A percentile compares a stretch with the other conserved stretches of the same genome.
These are phyloP conservation scores for Annona cherimola DNA, from an alignment of 164 flowering plant genomes.

Conservation along the genomic window DNA sequence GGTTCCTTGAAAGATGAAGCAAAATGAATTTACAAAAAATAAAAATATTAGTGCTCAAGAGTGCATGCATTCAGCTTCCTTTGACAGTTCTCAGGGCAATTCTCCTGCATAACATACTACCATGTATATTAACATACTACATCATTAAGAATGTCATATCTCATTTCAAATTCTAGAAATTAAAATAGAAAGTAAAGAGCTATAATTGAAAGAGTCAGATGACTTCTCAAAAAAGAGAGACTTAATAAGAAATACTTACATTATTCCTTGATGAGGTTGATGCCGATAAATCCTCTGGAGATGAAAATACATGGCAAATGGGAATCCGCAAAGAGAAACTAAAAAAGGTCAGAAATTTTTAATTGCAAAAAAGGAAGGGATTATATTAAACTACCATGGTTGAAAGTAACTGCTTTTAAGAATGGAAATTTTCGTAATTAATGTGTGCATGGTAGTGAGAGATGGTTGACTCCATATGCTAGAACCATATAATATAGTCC, in stretches of 20 bases:
- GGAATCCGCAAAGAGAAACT: not conserved
- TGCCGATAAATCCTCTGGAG: slow-evolving; percentile 51
- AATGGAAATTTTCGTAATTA: not conserved
- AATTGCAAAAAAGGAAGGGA: no score
- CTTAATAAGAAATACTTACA: slow-evolving; percentile 33
- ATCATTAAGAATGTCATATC: no score
- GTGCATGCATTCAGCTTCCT: no score
- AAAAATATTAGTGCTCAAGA: no score
- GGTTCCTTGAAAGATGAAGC: no score
- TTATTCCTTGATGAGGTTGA: slow-evolving; percentile 37
- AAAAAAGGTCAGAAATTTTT: not conserved
- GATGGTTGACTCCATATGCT: no score
- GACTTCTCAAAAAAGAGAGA: not conserved
- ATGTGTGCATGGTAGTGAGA: not conserved
- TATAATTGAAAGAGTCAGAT: not conserved
- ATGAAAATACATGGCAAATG: slow-evolving; percentile 3
- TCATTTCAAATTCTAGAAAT: no score
- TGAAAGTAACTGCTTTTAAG: not conserved
- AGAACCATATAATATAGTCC: no score
- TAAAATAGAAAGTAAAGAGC: not conserved
- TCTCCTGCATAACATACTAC: no score
- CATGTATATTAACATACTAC: no score
- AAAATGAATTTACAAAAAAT: no score
- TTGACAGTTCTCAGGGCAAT: no score
- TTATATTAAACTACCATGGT: not conserved